Conservation (phyloP, 1,284 basidiomycete species). For the Heliocybe sulcata region DNA sequence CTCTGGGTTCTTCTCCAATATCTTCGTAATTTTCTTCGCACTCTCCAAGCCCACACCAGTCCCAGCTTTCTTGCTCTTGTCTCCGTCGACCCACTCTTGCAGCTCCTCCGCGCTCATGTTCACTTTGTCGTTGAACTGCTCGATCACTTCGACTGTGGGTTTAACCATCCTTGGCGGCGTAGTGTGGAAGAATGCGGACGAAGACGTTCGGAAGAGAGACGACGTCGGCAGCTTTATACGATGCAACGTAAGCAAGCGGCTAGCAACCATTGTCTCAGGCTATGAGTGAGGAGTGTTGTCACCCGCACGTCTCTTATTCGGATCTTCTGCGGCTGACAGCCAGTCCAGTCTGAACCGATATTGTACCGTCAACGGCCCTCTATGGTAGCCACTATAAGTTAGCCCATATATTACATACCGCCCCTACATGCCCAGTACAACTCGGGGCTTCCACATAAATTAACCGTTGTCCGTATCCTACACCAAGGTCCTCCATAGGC, state of each 20-base stretch:
- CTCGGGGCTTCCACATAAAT: too few species aligned
- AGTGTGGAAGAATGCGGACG: background rate
- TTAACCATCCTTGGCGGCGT: conserved; percentile 13
- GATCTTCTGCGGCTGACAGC: too few species aligned
- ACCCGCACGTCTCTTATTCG: too few species aligned
- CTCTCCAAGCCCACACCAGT: conserved; percentile 28
- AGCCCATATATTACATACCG: too few species aligned
- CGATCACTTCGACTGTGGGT: conserved; percentile 20
- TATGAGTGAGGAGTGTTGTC: too few species aligned
- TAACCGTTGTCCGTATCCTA: background rate
- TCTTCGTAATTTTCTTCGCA: conserved; percentile 25
- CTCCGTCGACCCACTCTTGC: conserved; percentile 24
- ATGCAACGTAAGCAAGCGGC: background rate
- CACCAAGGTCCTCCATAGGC: background rate
- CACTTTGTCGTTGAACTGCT: conserved; percentile 20
- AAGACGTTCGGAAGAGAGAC: background rate
- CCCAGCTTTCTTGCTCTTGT: conserved; percentile 24
- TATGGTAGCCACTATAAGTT: too few species aligned
- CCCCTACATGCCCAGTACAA: too few species aligned
- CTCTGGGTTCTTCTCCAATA: conserved; percentile 26
- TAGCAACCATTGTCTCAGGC: background rate
- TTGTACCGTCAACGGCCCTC: too few species aligned
- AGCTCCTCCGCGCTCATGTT: conserved; percentile 29
- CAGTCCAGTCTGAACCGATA: too few species aligned
- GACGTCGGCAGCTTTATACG: background rate